phyloP scores from a whole-genome alignment of 352 stramenopile genomes.

The Phytopythium montanum region DNA sequence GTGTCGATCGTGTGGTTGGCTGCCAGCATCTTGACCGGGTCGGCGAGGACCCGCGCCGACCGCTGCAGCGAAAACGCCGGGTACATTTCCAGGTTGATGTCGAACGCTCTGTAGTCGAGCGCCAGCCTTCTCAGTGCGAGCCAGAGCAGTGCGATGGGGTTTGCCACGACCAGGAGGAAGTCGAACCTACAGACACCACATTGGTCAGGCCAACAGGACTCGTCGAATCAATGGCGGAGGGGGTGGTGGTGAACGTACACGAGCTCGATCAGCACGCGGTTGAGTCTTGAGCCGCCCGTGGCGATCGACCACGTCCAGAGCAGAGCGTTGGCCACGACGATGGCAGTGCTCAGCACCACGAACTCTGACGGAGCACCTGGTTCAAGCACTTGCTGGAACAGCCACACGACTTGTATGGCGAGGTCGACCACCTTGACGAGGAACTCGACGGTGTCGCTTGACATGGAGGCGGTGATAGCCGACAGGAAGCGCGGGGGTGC shows the following conservation, averaged over 20 bases:
- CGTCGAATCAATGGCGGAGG: neutral
- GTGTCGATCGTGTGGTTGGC: conserved; percentile 26
- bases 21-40: conserved; percentile 16
- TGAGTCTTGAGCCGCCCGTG: neutral
- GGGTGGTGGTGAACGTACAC: conserved; percentile 7
- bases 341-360: neutral
- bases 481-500: neutral
- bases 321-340: neutral
- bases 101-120: conserved; percentile 18
- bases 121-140: conserved; percentile 25
- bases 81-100: conserved; percentile 14
- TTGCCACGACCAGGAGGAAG: conserved; percentile 24
- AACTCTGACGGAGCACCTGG: neutral
- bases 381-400: conserved; percentile 17
- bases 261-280: conserved; percentile 3
- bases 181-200: conserved; percentile 20
- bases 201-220: neutral
- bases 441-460: neutral
- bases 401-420: conserved; percentile 1
- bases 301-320: conserved; percentile 3
- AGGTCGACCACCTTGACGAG: conserved; percentile 8
- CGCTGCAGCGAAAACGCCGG: conserved; percentile 18
- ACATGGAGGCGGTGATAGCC: neutral
- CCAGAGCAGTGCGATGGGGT: conserved; percentile 22
- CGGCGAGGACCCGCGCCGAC: conserved; percentile 14